These are phyloP conservation scores for Pseudogymnoascus verrucosus DNA, from an alignment of 2,329 filamentous ascomycete species.

Conservation along the genomic window DNA sequence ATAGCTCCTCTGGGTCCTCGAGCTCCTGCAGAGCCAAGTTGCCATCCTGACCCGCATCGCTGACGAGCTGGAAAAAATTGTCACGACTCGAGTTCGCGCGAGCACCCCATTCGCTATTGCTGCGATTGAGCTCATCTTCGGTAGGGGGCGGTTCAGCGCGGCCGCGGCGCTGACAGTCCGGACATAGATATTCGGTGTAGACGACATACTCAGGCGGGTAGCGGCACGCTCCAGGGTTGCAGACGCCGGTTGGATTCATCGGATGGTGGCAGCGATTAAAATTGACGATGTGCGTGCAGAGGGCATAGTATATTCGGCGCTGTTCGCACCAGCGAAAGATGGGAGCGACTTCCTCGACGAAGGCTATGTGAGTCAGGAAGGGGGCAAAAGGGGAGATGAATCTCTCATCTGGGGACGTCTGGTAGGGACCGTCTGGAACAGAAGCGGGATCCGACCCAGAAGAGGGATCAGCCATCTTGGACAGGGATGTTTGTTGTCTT, in stretches of 20 bases:
- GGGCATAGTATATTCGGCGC: background rate
- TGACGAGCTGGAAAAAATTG: background rate
- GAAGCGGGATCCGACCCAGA: background rate
- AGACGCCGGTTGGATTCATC: too few relatives aligned
- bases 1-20: background rate
- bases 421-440: background rate
- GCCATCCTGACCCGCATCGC: background rate
- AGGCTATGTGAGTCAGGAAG: background rate
- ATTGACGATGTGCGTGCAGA: background rate
- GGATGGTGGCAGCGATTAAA: background rate
- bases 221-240: too few relatives aligned
- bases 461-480: background rate
- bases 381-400: background rate
- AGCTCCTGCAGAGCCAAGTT: background rate
- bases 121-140: background rate
- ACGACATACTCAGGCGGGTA: background rate
- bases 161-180: background rate
- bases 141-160: background rate
- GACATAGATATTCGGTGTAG: background rate
- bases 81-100: background rate
- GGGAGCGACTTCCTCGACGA: background rate
- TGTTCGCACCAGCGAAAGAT: background rate
- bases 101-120: background rate
- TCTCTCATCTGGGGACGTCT: background rate
- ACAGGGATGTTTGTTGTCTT: background rate